Evolutionary conservation across 208 protist genomes (phyloP).

Genomic region (Leishmania aethiopica): DNA sequence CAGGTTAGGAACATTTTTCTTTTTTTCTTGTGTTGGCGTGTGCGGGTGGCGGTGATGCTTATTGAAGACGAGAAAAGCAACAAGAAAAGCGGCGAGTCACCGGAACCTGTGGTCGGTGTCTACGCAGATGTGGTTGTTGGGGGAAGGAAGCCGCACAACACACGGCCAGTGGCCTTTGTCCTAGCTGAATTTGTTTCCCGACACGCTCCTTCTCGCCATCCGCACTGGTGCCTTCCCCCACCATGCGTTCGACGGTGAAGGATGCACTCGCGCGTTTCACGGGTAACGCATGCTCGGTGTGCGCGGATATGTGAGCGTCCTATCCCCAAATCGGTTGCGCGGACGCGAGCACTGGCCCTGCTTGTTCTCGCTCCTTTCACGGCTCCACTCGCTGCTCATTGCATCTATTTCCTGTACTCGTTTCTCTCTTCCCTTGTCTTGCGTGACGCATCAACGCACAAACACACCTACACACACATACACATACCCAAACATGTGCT

Average conservation of each 20-base stretch:
- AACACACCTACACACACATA: neutral
- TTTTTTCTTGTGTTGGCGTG: neutral
- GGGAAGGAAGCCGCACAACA: neutral
- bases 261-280: neutral
- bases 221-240: neutral
- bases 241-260: neutral
- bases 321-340: neutral
- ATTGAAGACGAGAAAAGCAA: neutral
- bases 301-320: neutral
- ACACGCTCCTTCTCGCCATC: neutral
- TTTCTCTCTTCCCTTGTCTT: neutral
- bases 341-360: neutral
- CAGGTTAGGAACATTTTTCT: neutral
- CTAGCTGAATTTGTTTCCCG: neutral
- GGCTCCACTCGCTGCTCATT: neutral
- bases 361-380: neutral
- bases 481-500: neutral
- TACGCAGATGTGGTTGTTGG: too few relatives aligned
- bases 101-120: neutral
- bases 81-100: neutral
- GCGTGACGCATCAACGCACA: neutral
- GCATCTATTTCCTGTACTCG: neutral
- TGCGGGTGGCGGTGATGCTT: neutral
- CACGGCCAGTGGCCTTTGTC: neutral
- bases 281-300: neutral